Evolutionary conservation across 75 land plant genomes (phyloP), one percentile per base, ranked within the genome.

Genomic region (Cunninghamia lanceolata): DNA sequence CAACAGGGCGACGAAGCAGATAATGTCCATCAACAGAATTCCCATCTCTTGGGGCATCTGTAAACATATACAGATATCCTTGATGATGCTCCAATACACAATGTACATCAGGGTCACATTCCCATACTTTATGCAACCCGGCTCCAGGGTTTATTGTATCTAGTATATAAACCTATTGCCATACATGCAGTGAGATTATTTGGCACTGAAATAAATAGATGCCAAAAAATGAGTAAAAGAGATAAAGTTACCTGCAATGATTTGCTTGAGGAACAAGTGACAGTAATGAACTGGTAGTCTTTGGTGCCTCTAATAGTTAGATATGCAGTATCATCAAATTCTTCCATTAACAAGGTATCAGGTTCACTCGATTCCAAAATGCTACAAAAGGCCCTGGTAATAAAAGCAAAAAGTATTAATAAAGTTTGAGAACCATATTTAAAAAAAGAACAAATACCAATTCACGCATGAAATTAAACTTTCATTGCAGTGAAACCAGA

Each of bases 31-130:
- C 92, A 77, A 82, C 86, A 68, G 87, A 79, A 25, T 76, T 80
- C 1, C 87, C 91, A 2, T 79, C 88, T 75, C 88, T 89, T 3
- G 86, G 78, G 76, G 91, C 93, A 83, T 90, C 91, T 36, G 98
- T 98, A 82, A 98, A 94, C 39, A 98, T 85, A 88, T 95, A 96
- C 21, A 96, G 90, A 84, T 82, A 89, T 30, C 98, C 98, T 80
- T 87, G 89, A 88, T 95, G 96, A 86, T 98, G 99, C 88, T 98
- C 99, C 89, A 98, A 87, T 84, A 98, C 90, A 91, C 96, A 95
- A 76, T 96, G 93, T n/a, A 90, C 89, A 6, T 89, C 89, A 43
- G 89, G 81, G 71, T 86, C 92, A 89, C 95, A 88, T 76, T 92
- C 93, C 95, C 95, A 96, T 50, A 98, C 91, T 80, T 89, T 84